Evolutionary conservation across 192 early-diverging fungal species (phyloP).

Genomic region (Coemansia sp.): DNA sequence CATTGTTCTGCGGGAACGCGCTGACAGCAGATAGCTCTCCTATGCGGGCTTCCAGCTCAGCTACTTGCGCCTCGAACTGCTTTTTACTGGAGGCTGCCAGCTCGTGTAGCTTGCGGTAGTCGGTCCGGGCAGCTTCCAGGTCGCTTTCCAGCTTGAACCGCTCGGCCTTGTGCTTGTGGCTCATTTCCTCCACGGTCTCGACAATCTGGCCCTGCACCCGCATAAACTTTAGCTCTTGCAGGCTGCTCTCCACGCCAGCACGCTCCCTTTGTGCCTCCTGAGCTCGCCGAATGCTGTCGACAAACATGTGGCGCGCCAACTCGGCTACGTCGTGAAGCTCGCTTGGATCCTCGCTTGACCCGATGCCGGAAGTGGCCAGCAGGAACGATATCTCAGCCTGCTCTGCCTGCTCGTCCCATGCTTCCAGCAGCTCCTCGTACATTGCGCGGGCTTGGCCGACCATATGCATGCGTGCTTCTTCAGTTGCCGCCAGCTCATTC

Average conservation of each 20-base stretch:
- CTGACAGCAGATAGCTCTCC: constrained; percentile 5
- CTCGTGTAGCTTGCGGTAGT: constrained; percentile 33
- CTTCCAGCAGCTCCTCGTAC: constrained; percentile 41
- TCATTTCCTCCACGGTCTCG: constrained; percentile 36
- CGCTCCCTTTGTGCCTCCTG: constrained; percentile 11
- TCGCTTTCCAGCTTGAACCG: constrained; percentile 16
- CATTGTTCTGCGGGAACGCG: constrained; percentile 1
- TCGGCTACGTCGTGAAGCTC: constrained; percentile 12
- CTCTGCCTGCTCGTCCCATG: constrained; percentile 12
- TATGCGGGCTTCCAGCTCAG: constrained; percentile 19
- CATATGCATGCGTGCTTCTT: constrained; percentile 45
- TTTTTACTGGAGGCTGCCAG: constrained; percentile 14
- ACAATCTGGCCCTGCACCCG: constrained; percentile 44
- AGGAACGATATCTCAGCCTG: constrained; percentile 24
- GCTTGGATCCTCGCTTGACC: constrained; percentile 1
- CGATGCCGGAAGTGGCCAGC: constrained; percentile 5
- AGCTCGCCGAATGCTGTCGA: constrained; percentile 24
- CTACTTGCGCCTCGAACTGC: constrained; percentile 16
- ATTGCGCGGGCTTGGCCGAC: constrained; percentile 36
- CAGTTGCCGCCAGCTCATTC: constrained; percentile 18
- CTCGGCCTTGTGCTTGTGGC: constrained; percentile 27
- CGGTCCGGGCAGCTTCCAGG: constrained; percentile 12
- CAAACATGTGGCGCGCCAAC: constrained; percentile 13
- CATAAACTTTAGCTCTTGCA: constrained; percentile 33
- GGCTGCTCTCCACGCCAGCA: constrained; percentile 7